phyloP scores from a whole-genome alignment of 495 filamentous ascomycete genomes.

The Penicillium manginii region DNA sequence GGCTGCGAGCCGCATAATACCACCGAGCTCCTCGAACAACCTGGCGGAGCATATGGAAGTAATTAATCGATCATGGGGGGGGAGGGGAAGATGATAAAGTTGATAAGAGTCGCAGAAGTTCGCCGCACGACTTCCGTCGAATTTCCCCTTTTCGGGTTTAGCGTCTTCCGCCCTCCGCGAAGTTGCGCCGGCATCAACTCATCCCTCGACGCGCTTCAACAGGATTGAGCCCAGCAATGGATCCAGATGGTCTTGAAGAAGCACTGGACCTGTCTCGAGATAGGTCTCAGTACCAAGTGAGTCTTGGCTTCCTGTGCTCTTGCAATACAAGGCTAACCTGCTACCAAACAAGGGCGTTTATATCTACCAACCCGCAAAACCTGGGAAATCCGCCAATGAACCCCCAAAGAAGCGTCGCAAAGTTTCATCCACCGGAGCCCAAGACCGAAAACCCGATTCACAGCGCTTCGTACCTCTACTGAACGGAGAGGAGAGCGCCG shows the following conservation, averaged over 20 bases:
- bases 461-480: conserved; percentile 64
- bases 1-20: conserved; percentile 45
- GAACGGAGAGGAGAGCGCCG: conserved; percentile 59
- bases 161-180: conserved; percentile 25
- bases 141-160: conserved; percentile 40
- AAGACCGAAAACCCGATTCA: conserved; percentile 15
- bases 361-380: conserved; percentile 62
- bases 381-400: conserved; percentile 36
- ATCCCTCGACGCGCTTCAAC: conserved; percentile 26
- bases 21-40: conserved; percentile 50
- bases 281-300: conserved; percentile 55
- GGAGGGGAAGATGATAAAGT: conserved; percentile 3
- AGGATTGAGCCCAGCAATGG: conserved; percentile 29
- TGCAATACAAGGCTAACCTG: conserved; percentile 16
- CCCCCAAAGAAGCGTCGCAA: conserved; percentile 70
- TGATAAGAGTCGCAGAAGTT: conserved; percentile 9
- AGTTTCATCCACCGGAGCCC: conserved; percentile 35
- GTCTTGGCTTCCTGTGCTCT: background rate
- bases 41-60: conserved; percentile 54
- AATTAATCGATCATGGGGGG: conserved; percentile 28
- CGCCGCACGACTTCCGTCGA: conserved; percentile 31
- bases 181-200: conserved; percentile 19
- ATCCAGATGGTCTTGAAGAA: conserved; percentile 33
- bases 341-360: conserved; percentile 61
- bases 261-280: conserved; percentile 31